phyloP scores from a whole-genome alignment of 1,139 yeast genomes.

The Zygosaccharomyces pseudobailii region DNA sequence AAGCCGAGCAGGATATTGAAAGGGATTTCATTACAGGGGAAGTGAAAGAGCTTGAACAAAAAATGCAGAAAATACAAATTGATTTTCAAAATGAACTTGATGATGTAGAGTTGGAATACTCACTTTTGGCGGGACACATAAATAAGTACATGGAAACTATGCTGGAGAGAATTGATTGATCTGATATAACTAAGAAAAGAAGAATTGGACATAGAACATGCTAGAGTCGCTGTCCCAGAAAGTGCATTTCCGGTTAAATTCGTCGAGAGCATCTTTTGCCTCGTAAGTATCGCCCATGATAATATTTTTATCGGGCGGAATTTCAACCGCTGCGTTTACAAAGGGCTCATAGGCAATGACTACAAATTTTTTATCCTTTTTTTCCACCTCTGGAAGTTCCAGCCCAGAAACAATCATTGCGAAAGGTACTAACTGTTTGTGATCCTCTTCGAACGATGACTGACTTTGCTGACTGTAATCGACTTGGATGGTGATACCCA shows the following conservation, averaged over 20 bases:
- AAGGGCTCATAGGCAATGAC: constrained; percentile 62
- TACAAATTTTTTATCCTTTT: constrained; percentile 44
- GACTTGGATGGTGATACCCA: constrained; percentile 52
- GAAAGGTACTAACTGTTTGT: constrained; percentile 37
- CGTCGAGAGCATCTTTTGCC: constrained; percentile 18
- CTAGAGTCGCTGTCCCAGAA: constrained; percentile 25
- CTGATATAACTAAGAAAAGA: constrained; percentile 14
- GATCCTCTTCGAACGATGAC: constrained; percentile 26
- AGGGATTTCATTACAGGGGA: constrained; percentile 24
- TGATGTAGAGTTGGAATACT: constrained; percentile 28
- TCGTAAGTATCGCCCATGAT: constrained; percentile 10
- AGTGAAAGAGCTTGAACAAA: constrained; percentile 21
- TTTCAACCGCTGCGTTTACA: constrained; percentile 52
- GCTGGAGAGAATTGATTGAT: constrained; percentile 16
- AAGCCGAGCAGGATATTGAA: constrained; percentile 25
- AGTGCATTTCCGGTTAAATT: constrained; percentile 23
- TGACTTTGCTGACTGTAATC: constrained; percentile 36
- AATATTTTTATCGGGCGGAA: constrained; percentile 41
- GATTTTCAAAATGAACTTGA: constrained; percentile 24
- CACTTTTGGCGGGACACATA: constrained; percentile 26
- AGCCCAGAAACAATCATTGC: constrained; percentile 52
- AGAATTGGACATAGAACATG: constrained; percentile 25
- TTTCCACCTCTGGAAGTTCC: constrained; percentile 42
- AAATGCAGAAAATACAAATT: constrained; percentile 17
- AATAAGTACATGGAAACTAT: constrained; percentile 29